Evolutionary conservation across 2,329 filamentous ascomycete species (phyloP).

Genomic region (Monilinia polystroma): DNA sequence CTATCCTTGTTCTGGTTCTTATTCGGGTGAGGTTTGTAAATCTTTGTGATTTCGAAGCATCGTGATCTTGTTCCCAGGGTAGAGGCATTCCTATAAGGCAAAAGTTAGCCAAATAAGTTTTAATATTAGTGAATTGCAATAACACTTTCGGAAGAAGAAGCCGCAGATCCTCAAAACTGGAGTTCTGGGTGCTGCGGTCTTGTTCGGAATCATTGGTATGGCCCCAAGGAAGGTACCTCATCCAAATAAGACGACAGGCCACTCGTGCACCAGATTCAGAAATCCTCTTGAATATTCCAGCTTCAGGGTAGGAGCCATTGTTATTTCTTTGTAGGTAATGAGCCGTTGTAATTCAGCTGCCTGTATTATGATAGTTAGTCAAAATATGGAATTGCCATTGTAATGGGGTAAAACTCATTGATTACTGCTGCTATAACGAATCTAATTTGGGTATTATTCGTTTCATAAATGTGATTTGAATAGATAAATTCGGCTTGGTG

Average conservation of each 20-base stretch:
- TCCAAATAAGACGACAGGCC: neutral
- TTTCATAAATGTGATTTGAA: no score
- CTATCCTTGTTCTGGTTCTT: neutral
- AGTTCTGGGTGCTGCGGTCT: neutral
- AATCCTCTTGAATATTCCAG: neutral
- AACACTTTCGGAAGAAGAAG: neutral
- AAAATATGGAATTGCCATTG: neutral
- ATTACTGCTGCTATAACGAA: conserved; percentile 99
- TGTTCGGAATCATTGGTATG: neutral
- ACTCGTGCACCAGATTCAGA: neutral
- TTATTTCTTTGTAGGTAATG: no score
- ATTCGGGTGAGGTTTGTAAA: neutral
- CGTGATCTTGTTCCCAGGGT: neutral
- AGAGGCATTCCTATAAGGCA: neutral
- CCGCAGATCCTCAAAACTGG: neutral
- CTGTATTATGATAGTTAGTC: neutral
- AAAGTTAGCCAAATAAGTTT: neutral
- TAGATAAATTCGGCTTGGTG: no score
- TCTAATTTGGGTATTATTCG: conserved; percentile 51
- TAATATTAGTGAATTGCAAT: neutral
- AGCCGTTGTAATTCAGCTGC: neutral
- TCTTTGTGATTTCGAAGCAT: neutral
- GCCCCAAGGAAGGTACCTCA: neutral
- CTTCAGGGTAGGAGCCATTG: neutral
- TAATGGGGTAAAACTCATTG: conserved; percentile 58